phyloP scores from a whole-genome alignment of 2,329 filamentous ascomycete genomes.

The Dactylellina drechsleri region DNA sequence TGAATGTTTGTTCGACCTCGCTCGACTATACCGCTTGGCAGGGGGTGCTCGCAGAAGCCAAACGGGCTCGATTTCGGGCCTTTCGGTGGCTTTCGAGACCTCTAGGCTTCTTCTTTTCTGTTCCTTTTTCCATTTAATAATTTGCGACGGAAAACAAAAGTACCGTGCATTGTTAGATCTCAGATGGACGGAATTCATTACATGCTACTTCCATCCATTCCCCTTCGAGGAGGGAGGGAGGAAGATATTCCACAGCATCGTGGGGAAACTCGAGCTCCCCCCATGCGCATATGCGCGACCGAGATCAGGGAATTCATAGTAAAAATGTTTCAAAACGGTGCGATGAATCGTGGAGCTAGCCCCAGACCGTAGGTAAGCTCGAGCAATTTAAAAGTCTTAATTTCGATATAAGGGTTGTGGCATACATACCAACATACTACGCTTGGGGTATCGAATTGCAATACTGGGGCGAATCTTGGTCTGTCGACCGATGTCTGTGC shows the following conservation, averaged over 20 bases:
- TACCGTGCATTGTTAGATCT: conserved; percentile 1
- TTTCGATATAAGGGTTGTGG: conserved; percentile 37
- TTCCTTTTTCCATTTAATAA: background rate
- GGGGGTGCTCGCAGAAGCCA: conserved; percentile 11
- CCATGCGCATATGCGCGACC: background rate
- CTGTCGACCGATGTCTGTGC: conserved; percentile 22
- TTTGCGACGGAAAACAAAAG: background rate
- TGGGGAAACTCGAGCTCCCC: background rate
- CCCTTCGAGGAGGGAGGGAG: no score
- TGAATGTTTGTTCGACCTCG: conserved; percentile 13
- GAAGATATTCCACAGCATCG: background rate
- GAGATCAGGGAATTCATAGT: no score
- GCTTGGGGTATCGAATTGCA: conserved; percentile 27
- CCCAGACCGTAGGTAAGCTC: background rate
- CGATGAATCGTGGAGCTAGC: conserved; percentile 26
- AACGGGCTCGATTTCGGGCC: conserved; percentile 39
- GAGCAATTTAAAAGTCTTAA: conserved; percentile 20
- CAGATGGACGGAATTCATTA: conserved; percentile 14
- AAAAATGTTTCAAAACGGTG: background rate
- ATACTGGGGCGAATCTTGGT: background rate
- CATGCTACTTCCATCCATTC: conserved; percentile 2
- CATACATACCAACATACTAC: conserved; percentile 25
- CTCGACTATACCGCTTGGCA: conserved; percentile 3
- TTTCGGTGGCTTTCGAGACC: conserved; percentile 14
- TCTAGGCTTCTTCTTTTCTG: conserved; percentile 10